These are phyloP conservation scores for Verticillium tricorpus DNA, from an alignment of 2,329 filamentous ascomycete genomes.

Conservation along the genomic window DNA sequence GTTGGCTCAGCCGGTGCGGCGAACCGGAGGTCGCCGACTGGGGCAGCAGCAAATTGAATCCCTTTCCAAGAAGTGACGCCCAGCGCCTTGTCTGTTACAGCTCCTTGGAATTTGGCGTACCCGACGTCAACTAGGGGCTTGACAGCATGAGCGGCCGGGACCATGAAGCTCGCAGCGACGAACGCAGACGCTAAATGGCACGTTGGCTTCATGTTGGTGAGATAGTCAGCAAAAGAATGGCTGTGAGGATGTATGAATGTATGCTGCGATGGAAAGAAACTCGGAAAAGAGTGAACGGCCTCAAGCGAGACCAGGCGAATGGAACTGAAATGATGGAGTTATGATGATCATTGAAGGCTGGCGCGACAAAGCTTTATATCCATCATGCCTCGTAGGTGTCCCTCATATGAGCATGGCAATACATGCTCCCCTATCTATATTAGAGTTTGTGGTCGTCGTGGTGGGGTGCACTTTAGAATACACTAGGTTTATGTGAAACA, in stretches of 20 bases:
- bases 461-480: neutral
- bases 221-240: neutral
- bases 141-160: slow-evolving; percentile 13
- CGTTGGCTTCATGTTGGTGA: neutral
- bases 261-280: neutral
- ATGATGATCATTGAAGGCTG: neutral
- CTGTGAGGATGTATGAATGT: neutral
- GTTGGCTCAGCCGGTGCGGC: slow-evolving; percentile 54
- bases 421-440: neutral
- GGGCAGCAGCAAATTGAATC: slow-evolving; percentile 69
- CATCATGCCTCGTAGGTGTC: neutral
- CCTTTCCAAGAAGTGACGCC: slow-evolving; percentile 70
- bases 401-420: neutral
- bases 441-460: neutral
- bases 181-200: slow-evolving; percentile 2
- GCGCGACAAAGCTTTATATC: neutral
- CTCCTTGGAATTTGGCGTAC: slow-evolving; percentile 63
- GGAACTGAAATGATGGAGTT: neutral
- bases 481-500: neutral
- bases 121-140: slow-evolving; percentile 51
- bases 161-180: slow-evolving; percentile 1
- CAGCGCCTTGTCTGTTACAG: slow-evolving; percentile 25
- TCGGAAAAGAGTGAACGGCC: neutral
- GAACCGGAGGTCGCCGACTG: slow-evolving; percentile 62
- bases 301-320: neutral